Conservation (phyloP, 2,329 filamentous ascomycete genomes). For the Fusarium nodosum region DNA sequence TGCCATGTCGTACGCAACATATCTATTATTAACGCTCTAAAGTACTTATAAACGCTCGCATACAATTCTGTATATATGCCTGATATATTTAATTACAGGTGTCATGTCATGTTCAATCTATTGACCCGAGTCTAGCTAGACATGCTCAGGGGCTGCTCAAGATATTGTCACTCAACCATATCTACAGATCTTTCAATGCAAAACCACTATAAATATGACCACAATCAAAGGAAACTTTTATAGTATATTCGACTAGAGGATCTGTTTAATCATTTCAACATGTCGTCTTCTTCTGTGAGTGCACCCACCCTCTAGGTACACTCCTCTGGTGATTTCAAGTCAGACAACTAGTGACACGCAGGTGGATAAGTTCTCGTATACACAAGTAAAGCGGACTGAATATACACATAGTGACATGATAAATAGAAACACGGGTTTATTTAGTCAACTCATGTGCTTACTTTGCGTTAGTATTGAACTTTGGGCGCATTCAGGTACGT, state of each 20-base stretch:
- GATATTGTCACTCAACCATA: background rate
- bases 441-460: background rate
- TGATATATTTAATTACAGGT: background rate
- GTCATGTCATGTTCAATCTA: background rate
- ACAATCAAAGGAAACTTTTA: background rate
- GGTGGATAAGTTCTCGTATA: background rate
- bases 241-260: too few relatives aligned
- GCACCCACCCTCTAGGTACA: background rate
- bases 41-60: too few relatives aligned
- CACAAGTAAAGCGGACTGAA: background rate
- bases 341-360: background rate
- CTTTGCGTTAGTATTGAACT: background rate
- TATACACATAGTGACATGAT: background rate
- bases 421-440: background rate
- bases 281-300: background rate
- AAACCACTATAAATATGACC: background rate
- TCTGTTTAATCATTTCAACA: background rate
- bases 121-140: background rate
- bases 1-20: background rate
- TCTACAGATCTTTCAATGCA: background rate
- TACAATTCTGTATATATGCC: background rate
- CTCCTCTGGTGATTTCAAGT: background rate
- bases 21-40: background rate
- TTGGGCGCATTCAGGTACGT: background rate
- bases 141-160: background rate